Evolutionary conservation across 257 asterid species (phyloP).

Genomic region (Solanum ossicruentum): DNA sequence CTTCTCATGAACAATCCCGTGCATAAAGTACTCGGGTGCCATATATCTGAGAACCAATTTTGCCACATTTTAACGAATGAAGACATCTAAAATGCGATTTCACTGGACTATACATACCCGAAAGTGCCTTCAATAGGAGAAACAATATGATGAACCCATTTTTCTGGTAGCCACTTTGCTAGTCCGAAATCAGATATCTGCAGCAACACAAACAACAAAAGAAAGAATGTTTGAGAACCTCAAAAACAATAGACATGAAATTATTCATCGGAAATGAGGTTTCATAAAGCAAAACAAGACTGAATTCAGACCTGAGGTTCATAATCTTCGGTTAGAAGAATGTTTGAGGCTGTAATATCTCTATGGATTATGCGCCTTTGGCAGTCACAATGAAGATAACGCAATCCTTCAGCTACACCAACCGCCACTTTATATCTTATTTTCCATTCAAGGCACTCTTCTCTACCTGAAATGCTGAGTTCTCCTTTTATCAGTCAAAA

Average conservation of each 20-base stretch:
- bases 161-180: conserved; percentile 95
- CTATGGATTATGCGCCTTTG: conserved; percentile 83
- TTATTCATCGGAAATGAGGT: neutral
- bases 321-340: conserved; percentile 59
- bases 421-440: conserved; percentile 55
- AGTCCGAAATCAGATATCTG: conserved; percentile 97
- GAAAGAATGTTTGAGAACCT: neutral
- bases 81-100: neutral
- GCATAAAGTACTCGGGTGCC: conserved; percentile 99
- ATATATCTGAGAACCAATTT: conserved; percentile 42
- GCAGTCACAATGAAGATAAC: conserved; percentile 72
- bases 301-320: conserved; percentile 59
- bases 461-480: conserved; percentile 34
- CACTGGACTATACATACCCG: conserved; percentile 34
- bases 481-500: conserved; percentile 9
- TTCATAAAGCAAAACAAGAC: neutral
- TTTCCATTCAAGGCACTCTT: conserved; percentile 48
- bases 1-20: conserved; percentile 79
- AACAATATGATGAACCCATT: conserved; percentile 78
- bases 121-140: conserved; percentile 99
- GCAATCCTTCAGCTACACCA: conserved; percentile 82
- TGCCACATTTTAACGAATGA: neutral
- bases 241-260: neutral
- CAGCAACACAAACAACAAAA: neutral
- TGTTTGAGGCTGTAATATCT: conserved; percentile 92